Percentiles rank a stretch among this genome's conserved stretches.
phyloP scores from a whole-genome alignment of 2,329 filamentous ascomycete genomes.

The Arachnomyces sp. region DNA sequence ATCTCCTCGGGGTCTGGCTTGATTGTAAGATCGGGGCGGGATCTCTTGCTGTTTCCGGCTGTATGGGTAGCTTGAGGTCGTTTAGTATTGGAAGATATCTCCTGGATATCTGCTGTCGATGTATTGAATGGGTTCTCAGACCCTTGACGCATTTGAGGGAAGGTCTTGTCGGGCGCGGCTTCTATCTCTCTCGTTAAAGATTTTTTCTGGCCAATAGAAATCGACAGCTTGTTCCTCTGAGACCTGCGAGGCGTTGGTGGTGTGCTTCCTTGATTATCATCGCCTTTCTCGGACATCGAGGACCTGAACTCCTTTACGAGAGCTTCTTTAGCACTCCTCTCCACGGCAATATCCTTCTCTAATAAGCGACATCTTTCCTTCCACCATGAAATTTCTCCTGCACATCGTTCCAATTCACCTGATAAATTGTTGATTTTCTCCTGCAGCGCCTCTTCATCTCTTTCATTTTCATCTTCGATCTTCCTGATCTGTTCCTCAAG shows the following conservation, averaged over 20 bases:
- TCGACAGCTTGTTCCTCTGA: too few species aligned
- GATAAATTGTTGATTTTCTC: slow-evolving; percentile 53
- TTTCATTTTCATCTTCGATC: slow-evolving; percentile 41
- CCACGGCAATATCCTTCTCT: slow-evolving; percentile 52
- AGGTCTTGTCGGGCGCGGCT: too few species aligned
- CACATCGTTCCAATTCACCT: slow-evolving; percentile 59
- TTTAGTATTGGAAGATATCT: slow-evolving; percentile 26
- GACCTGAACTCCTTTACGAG: slow-evolving; percentile 35
- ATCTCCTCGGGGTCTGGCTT: slow-evolving; percentile 43
- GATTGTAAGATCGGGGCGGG: slow-evolving; percentile 42
- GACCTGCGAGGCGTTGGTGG: slow-evolving; percentile 49
- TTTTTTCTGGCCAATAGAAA: too few species aligned
- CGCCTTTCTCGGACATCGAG: slow-evolving; percentile 20
- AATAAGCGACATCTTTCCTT: slow-evolving; percentile 52
- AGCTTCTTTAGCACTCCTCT: slow-evolving; percentile 36
- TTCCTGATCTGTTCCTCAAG: slow-evolving; percentile 46
- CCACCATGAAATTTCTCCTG: slow-evolving; percentile 42
- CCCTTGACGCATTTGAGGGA: slow-evolving; percentile 36
- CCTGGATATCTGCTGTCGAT: slow-evolving; percentile 31
- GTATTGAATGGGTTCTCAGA: slow-evolving; percentile 48
- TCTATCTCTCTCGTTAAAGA: too few species aligned
- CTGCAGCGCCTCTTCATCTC: slow-evolving; percentile 42
- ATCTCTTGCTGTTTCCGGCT: slow-evolving; percentile 43
- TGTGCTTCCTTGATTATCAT: slow-evolving; percentile 48
- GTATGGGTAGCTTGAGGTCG: slow-evolving; percentile 27